phyloP scores from a whole-genome alignment of 202 grass and related monocot species.

The Saccharum hybrid region DNA sequence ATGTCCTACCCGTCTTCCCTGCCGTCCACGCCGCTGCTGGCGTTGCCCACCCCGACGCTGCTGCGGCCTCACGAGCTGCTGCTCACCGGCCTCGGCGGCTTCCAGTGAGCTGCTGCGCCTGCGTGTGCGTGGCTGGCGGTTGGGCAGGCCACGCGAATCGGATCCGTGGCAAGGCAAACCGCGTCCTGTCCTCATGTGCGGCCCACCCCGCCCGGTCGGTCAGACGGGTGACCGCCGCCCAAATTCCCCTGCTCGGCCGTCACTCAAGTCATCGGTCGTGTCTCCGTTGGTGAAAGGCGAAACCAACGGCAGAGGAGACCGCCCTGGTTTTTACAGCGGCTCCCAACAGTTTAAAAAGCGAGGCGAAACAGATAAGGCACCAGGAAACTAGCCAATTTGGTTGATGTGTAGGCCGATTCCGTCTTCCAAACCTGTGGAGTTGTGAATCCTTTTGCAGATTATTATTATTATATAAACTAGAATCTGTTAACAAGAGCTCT shows the following conservation, averaged over 20 bases:
- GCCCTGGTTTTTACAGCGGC: slow-evolving; percentile 36
- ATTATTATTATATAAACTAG: background rate
- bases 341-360: no score
- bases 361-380: background rate
- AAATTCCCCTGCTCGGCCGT: background rate
- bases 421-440: slow-evolving; percentile 48
- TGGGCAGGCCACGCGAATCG: background rate
- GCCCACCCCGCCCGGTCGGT: background rate
- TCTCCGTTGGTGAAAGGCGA: slow-evolving; percentile 1
- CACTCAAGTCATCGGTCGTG: background rate
- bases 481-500: slow-evolving; percentile 18
- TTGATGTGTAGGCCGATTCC: slow-evolving; percentile 25
- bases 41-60: slow-evolving; percentile 48
- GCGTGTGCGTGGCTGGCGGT: background rate
- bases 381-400: slow-evolving; percentile 5
- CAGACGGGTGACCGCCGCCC: slow-evolving; percentile 34
- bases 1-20: slow-evolving; percentile 35
- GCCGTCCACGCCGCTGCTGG: slow-evolving; percentile 28
- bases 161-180: slow-evolving; percentile 19
- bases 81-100: slow-evolving; percentile 51
- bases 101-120: slow-evolving; percentile 45
- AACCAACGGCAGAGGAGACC: slow-evolving; percentile 24
- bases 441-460: slow-evolving; percentile 56
- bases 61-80: slow-evolving; percentile 64
- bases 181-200: slow-evolving; percentile 20